Evolutionary conservation across 805 yeast species (phyloP), one percentile per base, ranked within the genome.

Genomic region (Sugiyamaella lignohabitans): DNA sequence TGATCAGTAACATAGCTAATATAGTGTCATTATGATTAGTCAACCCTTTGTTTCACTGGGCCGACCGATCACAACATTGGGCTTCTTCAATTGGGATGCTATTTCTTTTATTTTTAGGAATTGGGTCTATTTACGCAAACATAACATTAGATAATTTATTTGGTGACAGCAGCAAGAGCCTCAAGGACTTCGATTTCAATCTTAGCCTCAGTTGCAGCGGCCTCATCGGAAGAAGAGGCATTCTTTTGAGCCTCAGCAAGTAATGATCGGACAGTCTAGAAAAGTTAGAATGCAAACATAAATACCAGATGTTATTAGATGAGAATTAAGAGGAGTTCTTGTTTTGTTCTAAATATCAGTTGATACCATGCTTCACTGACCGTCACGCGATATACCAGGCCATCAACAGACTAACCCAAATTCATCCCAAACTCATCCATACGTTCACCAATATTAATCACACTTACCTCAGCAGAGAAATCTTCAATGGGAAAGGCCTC

Each of bases 131-230:
- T 27, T 27, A 27, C 32, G 11, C 14, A 27, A 27, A 27, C 32
- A 27, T 27, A 8, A 27, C 8, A 27, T 8, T 27, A 27, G 32
- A 8, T 27, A 27, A 8, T 53, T 63, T 78, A 82, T 71, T 83
- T 82, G 60, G 86, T 87, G 67, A 83, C 80, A 59, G 82, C 78
- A 68, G 85, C 84, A 67, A 91, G 76, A 61, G 96, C 93, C 80
- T 91, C 96, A 67, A 93, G 80, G 48, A 93, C 96, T 74, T 93
- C 97, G 65, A 91, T 76, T 77, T 91, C 93, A 65, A 93, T 87
- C 68, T 82, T 80, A 62, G 98, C 98, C 74, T 86, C 95, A 56
- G 96, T 94, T 59, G 94, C 93, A 56, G 79, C 85, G 49, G 76
- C 78, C 73, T 86, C 96, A 53, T 68, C 97, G 42, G 91, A 70